Conservation (phyloP, 108 stramenopile species). For the Pinguiococcus pyrenoidosus region DNA sequence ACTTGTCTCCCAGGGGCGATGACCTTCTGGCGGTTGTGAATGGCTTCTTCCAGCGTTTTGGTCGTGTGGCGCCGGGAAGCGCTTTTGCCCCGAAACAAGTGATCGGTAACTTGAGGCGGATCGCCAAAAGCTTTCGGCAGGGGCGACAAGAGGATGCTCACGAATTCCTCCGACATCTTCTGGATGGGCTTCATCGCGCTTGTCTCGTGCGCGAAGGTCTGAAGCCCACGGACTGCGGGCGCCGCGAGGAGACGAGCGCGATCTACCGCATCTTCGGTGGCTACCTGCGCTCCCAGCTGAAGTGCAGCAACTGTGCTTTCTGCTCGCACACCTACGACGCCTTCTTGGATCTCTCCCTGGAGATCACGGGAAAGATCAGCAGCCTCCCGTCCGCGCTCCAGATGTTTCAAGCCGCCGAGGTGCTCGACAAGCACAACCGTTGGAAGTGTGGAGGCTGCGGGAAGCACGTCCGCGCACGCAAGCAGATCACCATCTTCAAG, state of each 20-base stretch:
- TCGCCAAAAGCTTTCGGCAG: constrained; percentile 66
- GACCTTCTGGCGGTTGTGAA: no score
- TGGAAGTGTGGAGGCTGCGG: constrained; percentile 81
- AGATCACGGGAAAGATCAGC: constrained; percentile 55
- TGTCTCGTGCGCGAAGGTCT: constrained; percentile 17
- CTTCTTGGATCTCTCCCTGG: constrained; percentile 82
- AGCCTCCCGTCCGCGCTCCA: constrained; percentile 52
- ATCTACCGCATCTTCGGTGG: constrained; percentile 84
- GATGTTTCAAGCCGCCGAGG: constrained; percentile 65
- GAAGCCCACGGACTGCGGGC: constrained; percentile 10
- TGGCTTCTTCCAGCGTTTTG: no score
- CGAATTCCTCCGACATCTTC: constrained; percentile 82
- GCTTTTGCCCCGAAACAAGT: constrained; percentile 54
- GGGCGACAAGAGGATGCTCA: constrained; percentile 94
- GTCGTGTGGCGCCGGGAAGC: no score
- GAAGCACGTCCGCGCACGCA: constrained; percentile 57
- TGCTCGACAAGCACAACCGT: constrained; percentile 62
- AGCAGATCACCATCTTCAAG: constrained; percentile 57
- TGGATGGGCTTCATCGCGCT: constrained; percentile 69
- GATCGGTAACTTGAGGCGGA: constrained; percentile 45
- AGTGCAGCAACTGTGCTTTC: constrained; percentile 64
- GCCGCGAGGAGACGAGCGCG: constrained; percentile 77
- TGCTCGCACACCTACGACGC: constrained; percentile 79
- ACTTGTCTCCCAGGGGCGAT: no score
- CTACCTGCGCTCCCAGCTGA: constrained; percentile 65